Conservation (phyloP, 441 rosid genomes). For the Pelargonium australe region DNA sequence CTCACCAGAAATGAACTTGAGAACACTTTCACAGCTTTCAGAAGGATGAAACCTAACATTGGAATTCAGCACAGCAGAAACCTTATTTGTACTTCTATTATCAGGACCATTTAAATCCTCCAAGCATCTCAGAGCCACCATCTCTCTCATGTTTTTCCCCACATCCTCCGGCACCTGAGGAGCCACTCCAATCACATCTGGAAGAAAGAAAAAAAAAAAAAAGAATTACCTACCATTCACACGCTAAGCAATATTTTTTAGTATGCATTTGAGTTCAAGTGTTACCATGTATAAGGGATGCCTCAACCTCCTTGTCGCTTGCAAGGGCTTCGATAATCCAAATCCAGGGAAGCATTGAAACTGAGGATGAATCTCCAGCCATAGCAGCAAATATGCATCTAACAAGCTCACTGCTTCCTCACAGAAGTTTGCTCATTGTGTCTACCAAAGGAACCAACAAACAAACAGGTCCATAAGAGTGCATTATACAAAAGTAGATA, state of each 20-base stretch:
- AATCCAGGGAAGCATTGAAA: background rate
- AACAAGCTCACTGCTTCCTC: background rate
- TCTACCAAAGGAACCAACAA: background rate
- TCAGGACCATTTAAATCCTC: conserved; percentile 36
- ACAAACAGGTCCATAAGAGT: background rate
- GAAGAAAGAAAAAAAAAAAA: background rate
- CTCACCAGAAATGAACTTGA: conserved; percentile 31
- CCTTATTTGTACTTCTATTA: conserved; percentile 14
- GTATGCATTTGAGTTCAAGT: background rate
- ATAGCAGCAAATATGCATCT: background rate
- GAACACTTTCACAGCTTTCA: conserved; percentile 39
- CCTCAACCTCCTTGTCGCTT: background rate
- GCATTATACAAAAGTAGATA: background rate
- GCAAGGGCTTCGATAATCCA: conserved; percentile 1
- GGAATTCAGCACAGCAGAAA: conserved; percentile 16
- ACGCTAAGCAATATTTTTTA: background rate
- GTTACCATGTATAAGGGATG: background rate
- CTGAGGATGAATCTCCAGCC: background rate
- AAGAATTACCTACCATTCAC: conserved; percentile 5
- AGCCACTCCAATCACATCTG: conserved; percentile 42
- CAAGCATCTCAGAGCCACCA: conserved; percentile 48
- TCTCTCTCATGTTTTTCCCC: conserved; percentile 33
- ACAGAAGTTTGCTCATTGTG: background rate
- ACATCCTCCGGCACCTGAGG: conserved; percentile 28
- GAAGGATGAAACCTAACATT: conserved; percentile 30